Evolutionary conservation across 768 basidiomycete genomes (phyloP), one percentile per base, ranked within the genome.

Genomic region (Amanita polypyramis): DNA sequence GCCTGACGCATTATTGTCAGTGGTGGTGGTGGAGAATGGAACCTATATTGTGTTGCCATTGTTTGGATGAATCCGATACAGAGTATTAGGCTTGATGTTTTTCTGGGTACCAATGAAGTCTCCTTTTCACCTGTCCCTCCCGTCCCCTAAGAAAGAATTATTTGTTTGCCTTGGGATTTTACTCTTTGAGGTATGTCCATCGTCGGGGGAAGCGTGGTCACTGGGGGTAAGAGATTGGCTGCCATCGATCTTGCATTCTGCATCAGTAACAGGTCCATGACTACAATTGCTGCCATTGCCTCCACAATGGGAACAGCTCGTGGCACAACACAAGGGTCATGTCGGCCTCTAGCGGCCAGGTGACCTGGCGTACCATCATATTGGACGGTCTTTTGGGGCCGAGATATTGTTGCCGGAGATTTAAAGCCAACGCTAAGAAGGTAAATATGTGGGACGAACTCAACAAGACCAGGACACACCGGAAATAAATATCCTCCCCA

Each of bases 301-400:
- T 99, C 96, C 37, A 98, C 95, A 57, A 99, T 99, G 36, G 96
- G 93, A 7, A 97, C 91, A 15, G 93, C 93, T 40, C 93, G 82
- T 35, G 95, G 95, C 4, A 99, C 92, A 38, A 99, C 95, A 62
- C 95, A 97, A 14, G 95, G 93, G 61, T 97, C 95, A 66, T 98
- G 95, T 45, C 96, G 76, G 10, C 96, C 96, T 27, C 91, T 77
- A 32, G 96, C 87, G 10, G 92, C 92, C 45, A 99, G 76, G 33
- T 75, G 76, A 20, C 96, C 96, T 1, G 79, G 70, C 8, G 89
- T 87, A 23, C 96, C 96, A 60, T 96, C 83, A 64, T 99, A 99
- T 64, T 88, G 85, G 9, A 85, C 91, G 20, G 96, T 99, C 41
- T 72, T 63, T 66, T 99, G 96, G 23, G 80, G 71, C 62, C 89